Evolutionary conservation across 495 filamentous ascomycete species (phyloP).

Genomic region (Pseudoneurospora amorphoporcata): DNA sequence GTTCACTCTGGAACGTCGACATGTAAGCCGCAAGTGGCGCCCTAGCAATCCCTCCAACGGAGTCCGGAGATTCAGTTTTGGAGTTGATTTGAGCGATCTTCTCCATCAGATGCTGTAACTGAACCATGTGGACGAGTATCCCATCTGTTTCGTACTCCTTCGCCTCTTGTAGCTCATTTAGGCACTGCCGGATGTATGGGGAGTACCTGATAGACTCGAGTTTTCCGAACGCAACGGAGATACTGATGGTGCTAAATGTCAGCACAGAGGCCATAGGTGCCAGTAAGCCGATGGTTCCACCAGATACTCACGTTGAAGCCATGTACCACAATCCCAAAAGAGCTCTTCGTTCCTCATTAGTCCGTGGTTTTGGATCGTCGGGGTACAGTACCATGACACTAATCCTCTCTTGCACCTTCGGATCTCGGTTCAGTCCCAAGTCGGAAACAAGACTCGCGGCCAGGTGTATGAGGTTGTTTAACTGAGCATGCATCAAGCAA

Average conservation of each 20-base stretch:
- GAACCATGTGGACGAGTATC: constrained; percentile 23
- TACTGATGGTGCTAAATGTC: constrained; percentile 18
- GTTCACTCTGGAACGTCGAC: constrained; percentile 20
- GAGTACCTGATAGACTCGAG: constrained; percentile 25
- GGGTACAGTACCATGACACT: constrained; percentile 9
- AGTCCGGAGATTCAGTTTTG: constrained; percentile 8
- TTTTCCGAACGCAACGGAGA: neutral
- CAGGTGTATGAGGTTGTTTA: constrained; percentile 35
- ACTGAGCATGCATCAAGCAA: constrained; percentile 30
- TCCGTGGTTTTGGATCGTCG: constrained; percentile 8
- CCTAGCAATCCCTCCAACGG: constrained; percentile 5
- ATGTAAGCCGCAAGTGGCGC: constrained; percentile 15
- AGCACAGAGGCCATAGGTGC: constrained; percentile 5
- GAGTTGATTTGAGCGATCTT: constrained; percentile 21
- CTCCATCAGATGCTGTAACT: constrained; percentile 29
- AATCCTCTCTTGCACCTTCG: constrained; percentile 15
- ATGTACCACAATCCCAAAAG: constrained; percentile 34
- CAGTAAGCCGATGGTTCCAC: neutral
- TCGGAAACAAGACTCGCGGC: constrained; percentile 36
- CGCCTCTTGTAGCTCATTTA: constrained; percentile 21
- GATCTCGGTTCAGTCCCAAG: constrained; percentile 31
- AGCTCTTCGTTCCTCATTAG: constrained; percentile 24
- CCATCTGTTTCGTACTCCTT: constrained; percentile 24
- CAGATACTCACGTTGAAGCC: constrained; percentile 24
- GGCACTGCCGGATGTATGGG: constrained; percentile 25